phyloP scores from a whole-genome alignment of 2,329 filamentous ascomycete species.

The Dactylonectria estremocensis region DNA sequence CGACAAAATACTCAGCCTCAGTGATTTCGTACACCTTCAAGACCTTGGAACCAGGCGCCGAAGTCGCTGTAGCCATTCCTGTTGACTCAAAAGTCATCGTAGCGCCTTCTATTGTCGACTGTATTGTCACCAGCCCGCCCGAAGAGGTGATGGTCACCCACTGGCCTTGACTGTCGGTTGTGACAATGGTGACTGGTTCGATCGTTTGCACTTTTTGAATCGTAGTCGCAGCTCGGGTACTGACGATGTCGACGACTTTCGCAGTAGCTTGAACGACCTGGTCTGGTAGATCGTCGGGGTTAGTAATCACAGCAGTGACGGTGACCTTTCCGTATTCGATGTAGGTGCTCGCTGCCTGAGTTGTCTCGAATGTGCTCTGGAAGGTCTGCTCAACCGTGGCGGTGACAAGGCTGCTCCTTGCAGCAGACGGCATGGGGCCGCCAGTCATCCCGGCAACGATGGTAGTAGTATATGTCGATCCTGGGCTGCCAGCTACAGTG shows the following conservation, averaged over 20 bases:
- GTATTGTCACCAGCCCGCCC: neutral
- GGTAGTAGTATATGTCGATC: neutral
- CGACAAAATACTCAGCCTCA: conserved; percentile 53
- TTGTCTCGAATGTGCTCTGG: neutral
- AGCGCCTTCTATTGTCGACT: neutral
- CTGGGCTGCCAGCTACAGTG: neutral
- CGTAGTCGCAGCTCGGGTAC: conserved; percentile 13
- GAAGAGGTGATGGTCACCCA: neutral
- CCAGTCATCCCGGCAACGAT: neutral
- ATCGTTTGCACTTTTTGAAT: conserved; percentile 8
- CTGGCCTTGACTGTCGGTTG: neutral
- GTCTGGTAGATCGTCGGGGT: conserved; percentile 2
- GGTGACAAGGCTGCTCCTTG: neutral
- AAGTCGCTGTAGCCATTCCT: neutral
- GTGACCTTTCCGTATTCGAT: neutral
- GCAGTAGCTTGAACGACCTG: neutral
- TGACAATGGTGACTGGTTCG: neutral
- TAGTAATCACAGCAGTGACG: conserved; percentile 6
- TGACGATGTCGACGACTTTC: conserved; percentile 10
- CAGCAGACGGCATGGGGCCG: neutral
- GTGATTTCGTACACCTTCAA: conserved; percentile 37
- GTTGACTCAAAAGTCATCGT: conserved; percentile 14
- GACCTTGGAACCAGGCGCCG: conserved; percentile 11
- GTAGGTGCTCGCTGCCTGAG: neutral
- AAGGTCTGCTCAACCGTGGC: neutral